Percentiles rank a stretch among this genome's conserved stretches.
Evolutionary conservation across 2,329 filamentous ascomycete genomes (phyloP).

Genomic region (Lomentospora prolificans): DNA sequence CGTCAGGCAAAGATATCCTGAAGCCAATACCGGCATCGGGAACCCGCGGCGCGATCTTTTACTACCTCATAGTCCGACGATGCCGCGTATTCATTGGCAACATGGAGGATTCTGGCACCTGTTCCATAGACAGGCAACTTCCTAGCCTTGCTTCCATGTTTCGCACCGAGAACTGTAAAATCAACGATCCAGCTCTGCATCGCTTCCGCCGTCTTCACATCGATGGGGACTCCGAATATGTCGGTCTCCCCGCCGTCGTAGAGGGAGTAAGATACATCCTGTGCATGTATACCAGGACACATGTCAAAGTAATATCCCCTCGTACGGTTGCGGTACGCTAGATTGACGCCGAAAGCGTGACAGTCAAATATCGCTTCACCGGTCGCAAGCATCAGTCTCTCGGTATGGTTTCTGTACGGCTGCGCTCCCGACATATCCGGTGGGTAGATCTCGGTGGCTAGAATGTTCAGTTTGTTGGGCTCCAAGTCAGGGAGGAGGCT

Average conservation of each 20-base stretch:
- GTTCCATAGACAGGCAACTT: neutral
- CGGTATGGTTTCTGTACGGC: neutral
- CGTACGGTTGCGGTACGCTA: constrained; percentile 32
- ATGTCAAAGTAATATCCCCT: constrained; percentile 41
- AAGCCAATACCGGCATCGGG: neutral
- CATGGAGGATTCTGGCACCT: neutral
- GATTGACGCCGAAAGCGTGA: constrained; percentile 39
- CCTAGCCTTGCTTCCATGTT: neutral
- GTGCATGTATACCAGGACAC: constrained; percentile 37
- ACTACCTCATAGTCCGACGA: neutral
- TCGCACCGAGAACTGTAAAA: neutral
- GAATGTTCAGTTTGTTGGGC: constrained; percentile 22
- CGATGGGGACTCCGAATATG: constrained; percentile 12
- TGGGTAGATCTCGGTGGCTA: constrained; percentile 21
- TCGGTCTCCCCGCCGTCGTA: constrained; percentile 25
- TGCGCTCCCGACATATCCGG: neutral
- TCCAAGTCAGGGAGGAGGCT: constrained; percentile 14
- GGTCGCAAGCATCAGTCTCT: constrained; percentile 18
- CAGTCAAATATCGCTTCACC: constrained; percentile 35
- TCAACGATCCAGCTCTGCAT: constrained; percentile 23
- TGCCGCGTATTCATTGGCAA: neutral
- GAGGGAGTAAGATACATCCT: constrained; percentile 41
- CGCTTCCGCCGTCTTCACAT: constrained; percentile 16
- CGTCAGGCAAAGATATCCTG: neutral
- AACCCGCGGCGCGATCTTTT: neutral